A percentile compares a stretch with the other conserved stretches of the same genome.
Conservation (phyloP, 1,139 yeast species). For the Yamadazyma blattariae region DNA sequence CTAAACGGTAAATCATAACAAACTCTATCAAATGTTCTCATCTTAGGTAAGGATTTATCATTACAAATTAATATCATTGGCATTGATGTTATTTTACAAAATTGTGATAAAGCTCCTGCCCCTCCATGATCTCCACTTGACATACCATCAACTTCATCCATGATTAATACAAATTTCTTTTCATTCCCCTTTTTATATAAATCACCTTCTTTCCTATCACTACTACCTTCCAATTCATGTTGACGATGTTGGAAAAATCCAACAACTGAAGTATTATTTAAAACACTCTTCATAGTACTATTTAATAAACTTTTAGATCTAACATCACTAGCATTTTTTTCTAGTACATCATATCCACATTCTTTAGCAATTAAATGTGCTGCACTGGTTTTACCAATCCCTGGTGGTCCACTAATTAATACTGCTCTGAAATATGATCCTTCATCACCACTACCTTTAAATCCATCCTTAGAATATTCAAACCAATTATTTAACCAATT, state of each 20-base stretch:
- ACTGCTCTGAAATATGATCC: conserved; percentile 75
- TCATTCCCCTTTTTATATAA: conserved; percentile 32
- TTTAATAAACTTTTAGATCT: conserved; percentile 78
- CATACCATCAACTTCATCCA: conserved; percentile 99
- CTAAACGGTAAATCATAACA: conserved; percentile 81
- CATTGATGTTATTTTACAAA: conserved; percentile 79
- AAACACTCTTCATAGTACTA: conserved; percentile 62
- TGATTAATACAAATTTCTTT: conserved; percentile 66
- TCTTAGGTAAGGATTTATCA: conserved; percentile 87
- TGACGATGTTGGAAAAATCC: conserved; percentile 62
- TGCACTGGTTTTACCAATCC: conserved; percentile 79
- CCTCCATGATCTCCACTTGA: conserved; percentile 99
- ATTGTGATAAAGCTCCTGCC: conserved; percentile 88
- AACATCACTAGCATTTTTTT: conserved; percentile 85
- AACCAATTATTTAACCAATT: conserved; percentile 85
- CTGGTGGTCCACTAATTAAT: conserved; percentile 83
- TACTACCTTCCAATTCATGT: conserved; percentile 5
- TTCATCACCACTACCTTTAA: conserved; percentile 54
- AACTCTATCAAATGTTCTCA: conserved; percentile 93
- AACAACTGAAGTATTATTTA: conserved; percentile 78
- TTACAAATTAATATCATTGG: conserved; percentile 94
- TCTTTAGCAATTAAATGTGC: conserved; percentile 71
- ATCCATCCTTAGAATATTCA: conserved; percentile 49
- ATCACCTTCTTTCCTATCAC: conserved; percentile 10
- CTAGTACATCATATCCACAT: conserved; percentile 69